Percentiles rank a stretch among this genome's conserved stretches.
Evolutionary conservation across 208 protist species (phyloP).

Genomic region (Tritrichomonas musculus): DNA sequence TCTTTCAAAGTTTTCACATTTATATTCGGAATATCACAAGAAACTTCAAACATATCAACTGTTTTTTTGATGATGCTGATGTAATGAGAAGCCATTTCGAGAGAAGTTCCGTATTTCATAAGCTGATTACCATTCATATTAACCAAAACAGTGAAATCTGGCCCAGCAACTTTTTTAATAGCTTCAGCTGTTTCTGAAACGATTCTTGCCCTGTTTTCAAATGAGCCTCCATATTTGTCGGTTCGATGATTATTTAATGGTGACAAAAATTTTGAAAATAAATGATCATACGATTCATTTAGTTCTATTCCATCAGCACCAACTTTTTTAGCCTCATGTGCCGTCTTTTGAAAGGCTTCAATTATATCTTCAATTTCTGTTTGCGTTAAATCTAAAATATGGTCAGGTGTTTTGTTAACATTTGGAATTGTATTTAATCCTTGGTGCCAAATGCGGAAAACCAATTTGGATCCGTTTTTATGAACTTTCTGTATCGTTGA

Average conservation of each 20-base stretch:
- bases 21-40: no score
- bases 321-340: not conserved
- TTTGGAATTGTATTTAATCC: not conserved
- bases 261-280: not conserved
- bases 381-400: not conserved
- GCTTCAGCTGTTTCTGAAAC: not conserved
- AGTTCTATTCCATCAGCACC: not conserved
- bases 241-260: not conserved
- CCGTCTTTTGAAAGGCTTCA: not conserved
- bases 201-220: not conserved
- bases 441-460: not conserved
- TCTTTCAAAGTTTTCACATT: no score
- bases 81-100: no score
- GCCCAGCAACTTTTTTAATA: not conserved
- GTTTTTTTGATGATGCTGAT: no score
- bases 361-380: not conserved
- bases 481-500: not conserved
- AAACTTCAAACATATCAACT: no score
- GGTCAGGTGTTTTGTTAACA: not conserved
- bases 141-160: not conserved
- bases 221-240: not conserved
- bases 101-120: not conserved
- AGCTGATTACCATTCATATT: not conserved
- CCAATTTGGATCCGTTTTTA: not conserved
- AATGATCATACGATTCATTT: not conserved